Base-by-base conservation (phyloP, 2,329 filamentous ascomycete species). In the Colletotrichum graminicola region DNA sequence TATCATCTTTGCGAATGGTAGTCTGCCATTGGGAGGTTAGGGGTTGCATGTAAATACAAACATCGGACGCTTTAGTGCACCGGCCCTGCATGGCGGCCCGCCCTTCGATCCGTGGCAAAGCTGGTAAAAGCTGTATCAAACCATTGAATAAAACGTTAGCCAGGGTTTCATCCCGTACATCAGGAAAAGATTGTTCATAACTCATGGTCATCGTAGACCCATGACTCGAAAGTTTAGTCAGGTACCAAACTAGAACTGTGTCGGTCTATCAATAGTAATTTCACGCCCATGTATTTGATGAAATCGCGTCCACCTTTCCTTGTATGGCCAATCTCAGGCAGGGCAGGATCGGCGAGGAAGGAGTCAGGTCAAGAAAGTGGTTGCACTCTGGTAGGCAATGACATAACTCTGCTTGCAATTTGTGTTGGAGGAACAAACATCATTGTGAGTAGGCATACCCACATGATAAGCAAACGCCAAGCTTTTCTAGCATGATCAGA, bases 161-260 rank as follows among this genome's bases (percentile, higher is more conserved):
- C 29, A 45, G n/a, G 12, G 47, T 34, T 67, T 52, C 56, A 41
- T 32, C 54, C 14, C 11, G 32, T 51, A 32, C 45, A 29, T 52
- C 36, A 59, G 14, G 32, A 18, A 36, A 49, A 36, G 34, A 45
- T 29, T 23, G 26, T 47, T n/a, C 21, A n/a, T 54, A 10, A n/a
- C 14, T 43, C 64, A 49, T 49, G 34, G 21, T n/a, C 43, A n/a
- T n/a, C 32, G 14, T 26, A 45, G 4, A 14, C 29, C 11, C 45
- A 57, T 71, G 67, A 67, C 67, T 71, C 68, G 68, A 34, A 47
- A 32, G 18, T 39, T 43, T 23, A 49, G 45, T 62, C 10, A 62
- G 41, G 45, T 51, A 11, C 39, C 29, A 18, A 29, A 29, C 10
- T 51, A 34, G 34, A 57, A 29, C 51, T 57, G 49, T 67, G 62